These are phyloP conservation scores for Paecilomyces variotii DNA, from an alignment of 2,329 filamentous ascomycete species.

Conservation along the genomic window DNA sequence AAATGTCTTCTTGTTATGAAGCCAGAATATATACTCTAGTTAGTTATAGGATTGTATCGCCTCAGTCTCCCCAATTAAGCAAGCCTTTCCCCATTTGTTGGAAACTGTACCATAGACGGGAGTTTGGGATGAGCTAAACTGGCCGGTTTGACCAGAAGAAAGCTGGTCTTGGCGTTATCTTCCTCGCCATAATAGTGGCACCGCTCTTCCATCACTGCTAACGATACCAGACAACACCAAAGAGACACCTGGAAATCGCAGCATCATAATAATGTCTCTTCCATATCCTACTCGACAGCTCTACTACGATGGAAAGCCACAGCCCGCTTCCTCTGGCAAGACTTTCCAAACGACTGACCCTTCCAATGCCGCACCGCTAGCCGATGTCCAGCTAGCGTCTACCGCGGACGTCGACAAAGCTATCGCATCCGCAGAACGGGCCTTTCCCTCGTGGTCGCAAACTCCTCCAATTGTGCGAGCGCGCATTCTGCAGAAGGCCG, in stretches of 20 bases:
- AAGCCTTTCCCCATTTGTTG: background rate
- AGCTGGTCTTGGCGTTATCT: background rate
- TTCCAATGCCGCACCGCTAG: slow-evolving; percentile 59
- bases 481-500: slow-evolving; percentile 69
- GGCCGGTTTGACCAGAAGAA: background rate
- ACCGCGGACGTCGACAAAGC: slow-evolving; percentile 61
- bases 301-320: slow-evolving; percentile 66
- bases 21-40: too few relatives aligned
- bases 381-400: slow-evolving; percentile 64
- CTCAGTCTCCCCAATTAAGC: background rate
- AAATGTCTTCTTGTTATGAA: too few relatives aligned
- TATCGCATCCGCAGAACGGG: slow-evolving; percentile 59
- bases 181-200: background rate
- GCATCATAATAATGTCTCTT: slow-evolving; percentile 16
- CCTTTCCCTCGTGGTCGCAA: slow-evolving; percentile 68
- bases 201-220: background rate
- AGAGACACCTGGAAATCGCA: slow-evolving; percentile 2
- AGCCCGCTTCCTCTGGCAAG: slow-evolving; percentile 50
- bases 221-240: background rate
- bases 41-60: background rate
- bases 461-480: slow-evolving; percentile 68
- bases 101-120: background rate
- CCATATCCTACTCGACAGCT: slow-evolving; percentile 52
- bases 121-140: background rate
- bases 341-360: slow-evolving; percentile 70